These are phyloP conservation scores for Tolypocladium inflatum DNA, from an alignment of 2,329 filamentous ascomycete genomes.

Conservation along the genomic window DNA sequence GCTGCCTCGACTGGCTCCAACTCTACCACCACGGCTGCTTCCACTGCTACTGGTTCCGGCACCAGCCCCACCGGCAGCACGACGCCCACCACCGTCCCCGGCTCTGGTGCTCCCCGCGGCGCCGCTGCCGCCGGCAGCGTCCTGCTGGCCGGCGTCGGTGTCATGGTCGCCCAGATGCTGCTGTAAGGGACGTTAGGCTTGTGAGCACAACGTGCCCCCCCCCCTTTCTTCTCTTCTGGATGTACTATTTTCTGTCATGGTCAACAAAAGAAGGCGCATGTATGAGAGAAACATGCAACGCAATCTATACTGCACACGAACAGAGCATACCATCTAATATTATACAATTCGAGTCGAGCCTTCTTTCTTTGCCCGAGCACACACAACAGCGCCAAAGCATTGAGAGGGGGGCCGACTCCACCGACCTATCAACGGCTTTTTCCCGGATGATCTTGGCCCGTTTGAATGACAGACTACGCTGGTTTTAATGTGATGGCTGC, in stretches of 20 bases:
- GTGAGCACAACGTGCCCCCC: background rate
- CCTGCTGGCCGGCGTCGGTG: constrained; percentile 16
- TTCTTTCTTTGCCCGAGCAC: constrained; percentile 1
- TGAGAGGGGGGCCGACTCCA: background rate
- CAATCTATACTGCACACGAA: constrained; percentile 6
- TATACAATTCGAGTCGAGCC: constrained; percentile 18
- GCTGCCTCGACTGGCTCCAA: constrained; percentile 5
- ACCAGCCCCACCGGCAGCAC: constrained; percentile 6
- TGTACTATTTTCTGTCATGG: constrained; percentile 14
- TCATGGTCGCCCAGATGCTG: constrained; percentile 20
- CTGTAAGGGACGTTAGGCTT: constrained; percentile 10
- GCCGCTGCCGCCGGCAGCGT: constrained; percentile 13
- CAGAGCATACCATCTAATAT: constrained; percentile 20
- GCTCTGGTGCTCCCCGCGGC: constrained; percentile 16
- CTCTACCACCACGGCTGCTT: constrained; percentile 5
- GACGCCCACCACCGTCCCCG: constrained; percentile 10
- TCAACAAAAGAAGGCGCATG: constrained; percentile 12
- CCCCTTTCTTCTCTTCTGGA: constrained; percentile 10
- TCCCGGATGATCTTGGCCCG: background rate
- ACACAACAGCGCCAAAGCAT: background rate
- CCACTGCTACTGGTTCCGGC: constrained; percentile 3
- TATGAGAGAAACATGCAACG: constrained; percentile 6
- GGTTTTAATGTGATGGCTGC: background rate
- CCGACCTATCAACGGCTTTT: background rate
- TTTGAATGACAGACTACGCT: background rate